Conservation (phyloP, 768 basidiomycete genomes). For the Hygrocybe punicea region DNA sequence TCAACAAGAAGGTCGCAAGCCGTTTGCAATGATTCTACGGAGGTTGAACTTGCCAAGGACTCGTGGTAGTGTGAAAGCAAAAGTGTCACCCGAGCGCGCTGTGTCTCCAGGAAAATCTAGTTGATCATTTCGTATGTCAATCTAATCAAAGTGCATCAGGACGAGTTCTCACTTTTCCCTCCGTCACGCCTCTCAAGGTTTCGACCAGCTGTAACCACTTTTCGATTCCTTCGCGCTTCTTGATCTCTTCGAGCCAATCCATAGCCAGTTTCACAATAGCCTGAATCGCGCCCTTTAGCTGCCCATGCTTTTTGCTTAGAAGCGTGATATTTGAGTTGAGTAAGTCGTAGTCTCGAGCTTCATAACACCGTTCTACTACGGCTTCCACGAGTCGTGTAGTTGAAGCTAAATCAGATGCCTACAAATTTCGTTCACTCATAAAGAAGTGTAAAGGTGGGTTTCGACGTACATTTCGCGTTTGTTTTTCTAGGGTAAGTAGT, state of each 20-base stretch:
- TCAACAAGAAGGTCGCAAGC: conserved; percentile 92
- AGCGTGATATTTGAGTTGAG: conserved; percentile 66
- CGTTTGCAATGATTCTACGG: conserved; percentile 71
- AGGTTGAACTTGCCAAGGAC: conserved; percentile 47
- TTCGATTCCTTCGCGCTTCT: conserved; percentile 59
- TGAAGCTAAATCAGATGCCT: conserved; percentile 93
- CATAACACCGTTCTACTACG: conserved; percentile 67
- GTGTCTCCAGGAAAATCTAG: conserved; percentile 95
- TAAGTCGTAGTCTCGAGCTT: conserved; percentile 63
- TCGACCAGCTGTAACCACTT: conserved; percentile 86
- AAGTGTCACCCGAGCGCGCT: conserved; percentile 90
- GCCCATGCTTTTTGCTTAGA: conserved; percentile 95
- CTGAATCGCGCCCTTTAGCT: conserved; percentile 85
- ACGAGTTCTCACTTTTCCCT: conserved; percentile 76
- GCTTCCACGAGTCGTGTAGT: conserved; percentile 82
- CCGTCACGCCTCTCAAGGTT: conserved; percentile 86
- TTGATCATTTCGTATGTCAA: neutral
- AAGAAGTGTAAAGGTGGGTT: neutral
- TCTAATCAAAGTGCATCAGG: too few species aligned
- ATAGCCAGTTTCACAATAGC: conserved; percentile 88
- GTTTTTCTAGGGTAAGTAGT: conserved; percentile 87
- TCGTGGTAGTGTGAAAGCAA: conserved; percentile 85
- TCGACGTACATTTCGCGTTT: conserved; percentile 83
- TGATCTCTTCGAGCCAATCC: conserved; percentile 76
- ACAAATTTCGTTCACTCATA: conserved; percentile 6